Conservation (phyloP, 176 grass and related monocot species). For the Metroxylon sagu region DNA sequence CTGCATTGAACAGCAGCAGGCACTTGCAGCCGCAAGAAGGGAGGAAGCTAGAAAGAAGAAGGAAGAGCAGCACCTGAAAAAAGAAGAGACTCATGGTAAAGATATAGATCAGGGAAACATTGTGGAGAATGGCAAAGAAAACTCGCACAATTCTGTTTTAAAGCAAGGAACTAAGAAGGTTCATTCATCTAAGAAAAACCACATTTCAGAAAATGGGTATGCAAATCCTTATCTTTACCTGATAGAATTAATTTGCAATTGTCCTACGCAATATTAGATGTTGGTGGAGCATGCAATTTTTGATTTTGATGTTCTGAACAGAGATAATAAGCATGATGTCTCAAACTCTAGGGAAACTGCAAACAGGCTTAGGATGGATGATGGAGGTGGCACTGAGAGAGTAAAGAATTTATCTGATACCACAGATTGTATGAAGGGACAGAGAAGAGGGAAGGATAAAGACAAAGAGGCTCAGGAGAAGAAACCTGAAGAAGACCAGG, state of each 20-base stretch:
- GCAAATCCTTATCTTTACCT: too few relatives aligned
- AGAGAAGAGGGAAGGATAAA: conserved; percentile 23
- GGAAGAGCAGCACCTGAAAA: conserved; percentile 24
- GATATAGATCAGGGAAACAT: conserved; percentile 27
- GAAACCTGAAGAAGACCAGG: conserved; percentile 12
- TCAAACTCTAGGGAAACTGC: too few relatives aligned
- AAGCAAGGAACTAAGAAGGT: not conserved
- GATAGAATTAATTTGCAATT: too few relatives aligned
- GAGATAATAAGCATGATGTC: too few relatives aligned
- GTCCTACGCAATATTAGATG: too few relatives aligned
- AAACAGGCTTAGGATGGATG: conserved; percentile 3
- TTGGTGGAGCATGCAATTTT: too few relatives aligned
- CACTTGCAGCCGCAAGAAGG: conserved; percentile 47
- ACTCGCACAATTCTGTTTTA: not conserved
- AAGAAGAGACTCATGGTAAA: conserved; percentile 26
- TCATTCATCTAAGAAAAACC: conserved; percentile 4
- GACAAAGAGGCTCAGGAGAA: conserved; percentile 17
- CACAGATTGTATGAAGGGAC: conserved; percentile 11
- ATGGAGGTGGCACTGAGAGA: not conserved
- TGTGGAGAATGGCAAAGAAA: conserved; percentile 13
- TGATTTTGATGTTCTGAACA: too few relatives aligned
- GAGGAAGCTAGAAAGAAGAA: conserved; percentile 54
- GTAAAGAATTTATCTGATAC: not conserved
- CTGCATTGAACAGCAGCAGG: conserved; percentile 40
- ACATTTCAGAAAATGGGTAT: conserved; percentile 10